phyloP scores from a whole-genome alignment of 352 stramenopile species.

The Elongisporangium senticosum region DNA sequence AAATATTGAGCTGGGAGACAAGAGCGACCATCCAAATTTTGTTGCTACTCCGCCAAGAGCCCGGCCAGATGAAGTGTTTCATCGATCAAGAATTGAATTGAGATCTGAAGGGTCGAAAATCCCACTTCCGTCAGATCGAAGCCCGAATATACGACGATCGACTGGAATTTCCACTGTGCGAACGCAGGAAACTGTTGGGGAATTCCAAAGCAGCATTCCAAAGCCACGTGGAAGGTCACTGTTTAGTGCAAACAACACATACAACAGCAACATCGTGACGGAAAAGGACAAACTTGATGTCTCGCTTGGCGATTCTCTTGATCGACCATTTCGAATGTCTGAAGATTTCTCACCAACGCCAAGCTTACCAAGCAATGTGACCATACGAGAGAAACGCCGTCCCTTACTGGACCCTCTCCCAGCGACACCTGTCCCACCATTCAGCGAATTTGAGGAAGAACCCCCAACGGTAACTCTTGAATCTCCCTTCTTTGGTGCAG shows the following conservation, averaged over 20 bases:
- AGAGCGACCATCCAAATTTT: background rate
- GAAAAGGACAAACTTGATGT: background rate
- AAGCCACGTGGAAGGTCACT: background rate
- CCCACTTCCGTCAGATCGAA: conserved; percentile 2
- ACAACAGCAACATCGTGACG: background rate
- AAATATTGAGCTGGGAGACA: background rate
- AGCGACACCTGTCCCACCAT: background rate
- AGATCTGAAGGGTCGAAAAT: conserved; percentile 14
- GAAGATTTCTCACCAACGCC: background rate
- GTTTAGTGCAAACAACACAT: background rate
- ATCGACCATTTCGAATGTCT: background rate
- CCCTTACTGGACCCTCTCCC: background rate
- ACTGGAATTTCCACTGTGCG: background rate
- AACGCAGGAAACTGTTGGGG: background rate
- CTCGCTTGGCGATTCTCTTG: background rate
- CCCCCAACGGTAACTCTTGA: background rate
- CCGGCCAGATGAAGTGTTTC: conserved; percentile 9
- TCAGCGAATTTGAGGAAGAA: background rate
- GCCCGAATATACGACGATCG: background rate
- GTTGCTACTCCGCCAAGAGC: background rate
- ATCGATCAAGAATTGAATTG: conserved; percentile 7
- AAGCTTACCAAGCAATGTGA: background rate
- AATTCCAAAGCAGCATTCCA: background rate
- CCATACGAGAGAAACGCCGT: background rate
- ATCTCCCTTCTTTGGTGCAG: background rate